Evolutionary conservation across 805 yeast species (phyloP).

Genomic region (Wickerhamomyces hampshirensis): DNA sequence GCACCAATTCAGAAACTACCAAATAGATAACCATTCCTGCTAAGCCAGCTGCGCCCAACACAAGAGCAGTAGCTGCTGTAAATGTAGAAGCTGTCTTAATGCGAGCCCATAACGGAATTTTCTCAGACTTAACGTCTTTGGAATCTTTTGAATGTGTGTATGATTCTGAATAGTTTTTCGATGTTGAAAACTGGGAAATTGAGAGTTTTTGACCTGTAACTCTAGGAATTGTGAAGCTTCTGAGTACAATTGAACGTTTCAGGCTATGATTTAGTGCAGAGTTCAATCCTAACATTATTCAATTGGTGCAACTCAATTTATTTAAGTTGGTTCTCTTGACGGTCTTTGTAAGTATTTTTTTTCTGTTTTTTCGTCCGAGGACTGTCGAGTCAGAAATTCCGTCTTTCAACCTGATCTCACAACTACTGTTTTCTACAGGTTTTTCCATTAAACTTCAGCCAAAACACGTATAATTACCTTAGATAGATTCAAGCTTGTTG

Average conservation of each 20-base stretch:
- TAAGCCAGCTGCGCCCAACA: slow-evolving; percentile 64
- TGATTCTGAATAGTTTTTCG: slow-evolving; percentile 2
- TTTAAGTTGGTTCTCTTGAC: too few species aligned
- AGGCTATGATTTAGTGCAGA: not conserved
- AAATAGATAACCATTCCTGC: slow-evolving; percentile 68
- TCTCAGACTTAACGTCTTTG: slow-evolving; percentile 13
- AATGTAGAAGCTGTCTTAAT: slow-evolving; percentile 57
- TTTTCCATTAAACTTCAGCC: too few species aligned
- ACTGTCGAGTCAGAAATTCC: too few species aligned
- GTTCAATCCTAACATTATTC: not conserved
- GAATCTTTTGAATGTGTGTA: slow-evolving; percentile 3
- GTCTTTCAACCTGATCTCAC: too few species aligned
- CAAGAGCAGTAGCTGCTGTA: slow-evolving; percentile 54
- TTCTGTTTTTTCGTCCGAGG: too few species aligned
- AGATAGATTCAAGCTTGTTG: too few species aligned
- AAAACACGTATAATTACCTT: too few species aligned
- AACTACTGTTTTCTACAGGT: too few species aligned
- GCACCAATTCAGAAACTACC: slow-evolving; percentile 70
- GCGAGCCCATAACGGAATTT: slow-evolving; percentile 39
- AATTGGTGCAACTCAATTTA: too few species aligned
- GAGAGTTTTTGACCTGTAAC: not conserved
- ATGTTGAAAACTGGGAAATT: slow-evolving; percentile 6
- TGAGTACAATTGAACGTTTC: not conserved
- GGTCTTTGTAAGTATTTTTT: too few species aligned
- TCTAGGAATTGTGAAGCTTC: not conserved